Base-by-base conservation (phyloP, 2,329 filamentous ascomycete genomes). In the Sphaerulina populicola region DNA sequence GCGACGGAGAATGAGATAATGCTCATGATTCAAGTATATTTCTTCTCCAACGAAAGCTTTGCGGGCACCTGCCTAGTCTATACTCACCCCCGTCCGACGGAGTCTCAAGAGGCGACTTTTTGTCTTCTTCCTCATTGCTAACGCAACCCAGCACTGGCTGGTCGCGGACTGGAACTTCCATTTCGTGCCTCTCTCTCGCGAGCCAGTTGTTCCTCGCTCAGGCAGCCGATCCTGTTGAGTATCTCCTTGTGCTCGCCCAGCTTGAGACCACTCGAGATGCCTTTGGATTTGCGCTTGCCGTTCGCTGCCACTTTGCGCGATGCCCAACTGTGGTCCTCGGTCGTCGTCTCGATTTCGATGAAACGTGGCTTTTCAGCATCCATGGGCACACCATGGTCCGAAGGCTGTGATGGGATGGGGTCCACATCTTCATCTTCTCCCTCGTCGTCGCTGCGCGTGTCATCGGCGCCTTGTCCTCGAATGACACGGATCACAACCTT, bases 391-490 rank as follows among this genome's bases (percentile, higher is more conserved):
- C 48, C 52, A 37, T 44, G 57, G 23, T 60, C 56, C 9, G 49
- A 56, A 14, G 57, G 49, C 58, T 62, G 56, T 56, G 57, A 23
- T 41, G 55, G 51, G 10, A 55, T 42, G 15, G 62, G 61, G n/a
- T 60, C 60, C 6, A 54, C 49, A n/a, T 79, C 72, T 21, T 81
- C 80, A 2, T 78, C 82, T 18, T 83, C 86, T 5, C 73, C 85
- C 69, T 94, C 89, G 57, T 88, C 88, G 60, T 96, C 91, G 57
- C 88, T 94, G 50, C 93, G 82, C 14, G 81, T 79, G 64, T 98
- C 93, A 57, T 96, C 89, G 4, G 91, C 89, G 30, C 80, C 76
- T 35, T 77, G 79, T 30, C 91, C 90, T 45, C 77, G 79, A 33
- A 97, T 66, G 5, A 97, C 89, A 55, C 84, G 83, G 56, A 85